Conservation (phyloP, 1,284 basidiomycete species). For the Irpex sp. region DNA sequence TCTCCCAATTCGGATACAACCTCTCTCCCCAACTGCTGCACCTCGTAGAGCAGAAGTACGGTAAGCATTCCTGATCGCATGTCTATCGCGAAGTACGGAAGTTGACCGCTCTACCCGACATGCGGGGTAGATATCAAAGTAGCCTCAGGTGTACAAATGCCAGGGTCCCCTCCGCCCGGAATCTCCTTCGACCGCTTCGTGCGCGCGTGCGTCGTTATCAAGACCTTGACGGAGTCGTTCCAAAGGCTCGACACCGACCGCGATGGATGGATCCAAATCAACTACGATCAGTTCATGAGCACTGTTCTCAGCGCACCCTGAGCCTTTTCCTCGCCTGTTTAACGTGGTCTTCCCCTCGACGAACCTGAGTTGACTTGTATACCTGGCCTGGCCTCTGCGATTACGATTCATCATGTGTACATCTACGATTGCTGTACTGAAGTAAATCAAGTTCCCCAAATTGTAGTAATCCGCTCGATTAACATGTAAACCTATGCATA, state of each 20-base stretch:
- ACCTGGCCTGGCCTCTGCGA: neutral
- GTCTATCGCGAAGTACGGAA: neutral
- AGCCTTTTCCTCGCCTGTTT: conserved; percentile 16
- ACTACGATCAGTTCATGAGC: conserved; percentile 75
- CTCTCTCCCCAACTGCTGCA: conserved; percentile 60
- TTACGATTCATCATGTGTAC: neutral
- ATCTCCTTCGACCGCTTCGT: conserved; percentile 84
- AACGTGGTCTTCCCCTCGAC: neutral
- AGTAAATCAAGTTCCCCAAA: neutral
- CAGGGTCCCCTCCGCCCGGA: conserved; percentile 39
- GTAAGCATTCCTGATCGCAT: conserved; percentile 34
- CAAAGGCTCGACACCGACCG: conserved; percentile 56
- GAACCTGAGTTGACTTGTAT: neutral
- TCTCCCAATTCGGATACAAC: conserved; percentile 69
- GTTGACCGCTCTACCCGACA: conserved; percentile 17
- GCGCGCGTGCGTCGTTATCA: conserved; percentile 76
- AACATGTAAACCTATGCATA: neutral
- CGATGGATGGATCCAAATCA: conserved; percentile 75
- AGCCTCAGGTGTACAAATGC: conserved; percentile 40
- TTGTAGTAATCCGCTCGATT: neutral
- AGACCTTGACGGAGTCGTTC: conserved; percentile 70
- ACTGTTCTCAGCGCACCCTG: conserved; percentile 67
- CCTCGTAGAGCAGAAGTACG: conserved; percentile 64
- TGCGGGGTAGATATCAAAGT: conserved; percentile 44
- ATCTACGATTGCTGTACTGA: no score